Conservation (phyloP, 2,329 filamentous ascomycete species). For the Acephala macrosclerotiorum region DNA sequence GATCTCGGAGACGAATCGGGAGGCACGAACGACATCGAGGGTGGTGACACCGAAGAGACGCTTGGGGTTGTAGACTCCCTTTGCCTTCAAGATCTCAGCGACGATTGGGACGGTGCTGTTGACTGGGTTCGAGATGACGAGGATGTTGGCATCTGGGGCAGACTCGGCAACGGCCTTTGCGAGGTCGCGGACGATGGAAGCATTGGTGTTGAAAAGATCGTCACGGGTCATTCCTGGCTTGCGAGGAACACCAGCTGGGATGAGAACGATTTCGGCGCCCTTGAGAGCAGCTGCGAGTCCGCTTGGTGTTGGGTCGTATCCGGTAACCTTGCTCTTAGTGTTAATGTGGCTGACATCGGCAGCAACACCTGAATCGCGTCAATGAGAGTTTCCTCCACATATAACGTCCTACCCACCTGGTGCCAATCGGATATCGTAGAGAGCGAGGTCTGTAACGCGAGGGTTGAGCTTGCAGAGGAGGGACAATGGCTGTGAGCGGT, state of each 20-base stretch:
- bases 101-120: constrained; percentile 99
- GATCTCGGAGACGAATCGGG: constrained; percentile 95
- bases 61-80: constrained; percentile 98
- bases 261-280: constrained; percentile 92
- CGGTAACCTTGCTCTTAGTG: constrained; percentile 94
- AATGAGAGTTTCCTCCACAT: not conserved
- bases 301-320: constrained; percentile 79
- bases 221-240: constrained; percentile 98
- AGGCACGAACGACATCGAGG: constrained; percentile 97
- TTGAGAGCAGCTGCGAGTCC: constrained; percentile 83
- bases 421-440: constrained; percentile 96
- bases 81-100: constrained; percentile 94
- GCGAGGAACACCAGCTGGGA: constrained; percentile 97
- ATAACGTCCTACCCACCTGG: constrained; percentile 70
- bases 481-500: constrained; percentile 75
- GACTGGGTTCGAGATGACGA: constrained; percentile 99
- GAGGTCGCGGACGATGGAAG: constrained; percentile 97
- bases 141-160: constrained; percentile 90
- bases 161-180: constrained; percentile 93
- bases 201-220: constrained; percentile 99
- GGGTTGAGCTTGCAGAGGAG: constrained; percentile 99
- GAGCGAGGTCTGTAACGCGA: constrained; percentile 84
- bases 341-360: constrained; percentile 99
- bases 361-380: constrained; percentile 76
- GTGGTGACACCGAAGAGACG: constrained; percentile 99